phyloP scores from a whole-genome alignment of 2,329 filamentous ascomycete species.

The Aspergillus neoniger region DNA sequence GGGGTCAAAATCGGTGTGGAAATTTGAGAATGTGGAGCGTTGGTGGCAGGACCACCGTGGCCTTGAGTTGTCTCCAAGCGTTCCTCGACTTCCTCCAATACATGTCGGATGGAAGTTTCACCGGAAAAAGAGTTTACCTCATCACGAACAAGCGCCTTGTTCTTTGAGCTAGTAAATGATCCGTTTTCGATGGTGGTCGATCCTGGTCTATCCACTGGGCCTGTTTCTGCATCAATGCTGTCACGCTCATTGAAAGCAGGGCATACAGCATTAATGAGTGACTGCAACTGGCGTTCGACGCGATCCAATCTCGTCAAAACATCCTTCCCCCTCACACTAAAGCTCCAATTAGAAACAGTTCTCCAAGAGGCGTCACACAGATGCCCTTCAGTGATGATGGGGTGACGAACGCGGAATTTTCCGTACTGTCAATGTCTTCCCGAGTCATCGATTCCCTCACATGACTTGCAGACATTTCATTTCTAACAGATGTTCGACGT shows the following conservation, averaged over 20 bases:
- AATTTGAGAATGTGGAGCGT: not conserved
- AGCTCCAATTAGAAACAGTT: not conserved
- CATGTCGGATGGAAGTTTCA: constrained; percentile 25
- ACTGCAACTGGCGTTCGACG: not conserved
- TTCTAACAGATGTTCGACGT: not conserved
- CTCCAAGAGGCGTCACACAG: too few species aligned
- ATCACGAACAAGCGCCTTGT: not conserved
- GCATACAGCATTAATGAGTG: not conserved
- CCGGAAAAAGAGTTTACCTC: constrained; percentile 23
- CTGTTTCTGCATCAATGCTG: not conserved
- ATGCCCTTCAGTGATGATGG: not conserved
- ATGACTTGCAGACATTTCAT: not conserved
- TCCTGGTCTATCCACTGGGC: not conserved
- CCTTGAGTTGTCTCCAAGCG: not conserved
- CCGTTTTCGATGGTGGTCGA: too few species aligned
- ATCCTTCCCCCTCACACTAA: not conserved
- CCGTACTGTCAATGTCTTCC: not conserved
- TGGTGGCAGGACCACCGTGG: not conserved
- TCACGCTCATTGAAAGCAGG: not conserved
- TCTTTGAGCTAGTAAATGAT: too few species aligned
- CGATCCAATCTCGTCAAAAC: not conserved
- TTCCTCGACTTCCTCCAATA: constrained; percentile 24
- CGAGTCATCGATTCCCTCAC: too few species aligned
- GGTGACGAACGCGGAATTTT: not conserved
- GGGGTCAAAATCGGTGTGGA: not conserved